These are phyloP conservation scores for Ganoderma meredithae DNA, from an alignment of 1,284 basidiomycete genomes.

Conservation along the genomic window DNA sequence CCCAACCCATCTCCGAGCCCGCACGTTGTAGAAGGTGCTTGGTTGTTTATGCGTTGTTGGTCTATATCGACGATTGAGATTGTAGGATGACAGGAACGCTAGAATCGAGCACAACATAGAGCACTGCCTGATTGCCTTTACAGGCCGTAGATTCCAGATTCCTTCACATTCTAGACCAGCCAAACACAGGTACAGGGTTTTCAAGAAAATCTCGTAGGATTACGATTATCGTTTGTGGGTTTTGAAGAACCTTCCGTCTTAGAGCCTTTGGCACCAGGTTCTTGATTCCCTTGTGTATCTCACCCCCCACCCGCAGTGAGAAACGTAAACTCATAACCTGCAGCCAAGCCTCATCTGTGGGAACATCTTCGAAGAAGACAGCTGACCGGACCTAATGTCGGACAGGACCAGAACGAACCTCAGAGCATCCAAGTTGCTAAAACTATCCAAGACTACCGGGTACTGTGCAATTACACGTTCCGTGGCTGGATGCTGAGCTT, in stretches of 20 bases:
- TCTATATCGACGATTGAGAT: background rate
- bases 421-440: background rate
- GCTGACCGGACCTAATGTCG: background rate
- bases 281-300: conserved; percentile 2
- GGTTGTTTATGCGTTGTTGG: background rate
- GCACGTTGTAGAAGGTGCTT: background rate
- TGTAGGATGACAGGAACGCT: background rate
- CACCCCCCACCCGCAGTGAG: conserved; percentile 22
- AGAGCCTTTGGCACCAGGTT: background rate
- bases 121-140: background rate
- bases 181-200: background rate
- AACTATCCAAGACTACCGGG: background rate
- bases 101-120: background rate
- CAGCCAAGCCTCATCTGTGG: conserved; percentile 13
- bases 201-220: background rate
- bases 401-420: conserved; percentile 1
- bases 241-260: background rate
- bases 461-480: background rate
- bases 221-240: background rate
- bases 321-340: conserved; percentile 1
- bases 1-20: background rate
- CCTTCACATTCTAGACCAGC: background rate
- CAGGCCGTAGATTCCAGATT: too few species aligned
- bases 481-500: background rate
- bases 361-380: background rate